phyloP scores from a whole-genome alignment of 768 basidiomycete genomes.

The Hebeloma cylindrosporum region DNA sequence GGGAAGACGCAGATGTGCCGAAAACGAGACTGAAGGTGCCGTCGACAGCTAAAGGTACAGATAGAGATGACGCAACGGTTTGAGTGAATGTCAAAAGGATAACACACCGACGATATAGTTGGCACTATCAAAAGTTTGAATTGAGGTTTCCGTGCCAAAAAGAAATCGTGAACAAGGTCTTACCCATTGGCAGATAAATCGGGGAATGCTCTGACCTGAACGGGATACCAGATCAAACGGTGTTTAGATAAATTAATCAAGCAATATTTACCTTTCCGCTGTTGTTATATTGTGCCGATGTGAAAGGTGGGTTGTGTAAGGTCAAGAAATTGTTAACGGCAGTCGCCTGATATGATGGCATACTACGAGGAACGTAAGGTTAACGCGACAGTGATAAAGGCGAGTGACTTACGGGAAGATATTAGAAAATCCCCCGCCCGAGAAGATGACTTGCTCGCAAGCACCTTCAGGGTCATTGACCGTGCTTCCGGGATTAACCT shows the following conservation, averaged over 20 bases:
- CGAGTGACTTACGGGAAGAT: slow-evolving; percentile 32
- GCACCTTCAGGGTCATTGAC: slow-evolving; percentile 46
- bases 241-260: not conserved
- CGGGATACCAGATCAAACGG: not conserved
- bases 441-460: slow-evolving; percentile 45
- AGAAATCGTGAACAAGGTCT: slow-evolving; percentile 6
- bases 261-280: slow-evolving; percentile 32
- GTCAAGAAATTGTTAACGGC: slow-evolving; percentile 41
- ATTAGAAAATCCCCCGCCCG: slow-evolving; percentile 53
- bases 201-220: slow-evolving; percentile 45
- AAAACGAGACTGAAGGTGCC: slow-evolving; percentile 34
- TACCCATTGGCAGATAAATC: slow-evolving; percentile 52
- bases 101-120: slow-evolving; percentile 39
- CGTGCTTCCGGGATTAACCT: slow-evolving; percentile 42
- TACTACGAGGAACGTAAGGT: slow-evolving; percentile 29
- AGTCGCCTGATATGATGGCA: slow-evolving; percentile 45
- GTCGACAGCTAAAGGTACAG: slow-evolving; percentile 33
- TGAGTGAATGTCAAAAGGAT: not conserved
- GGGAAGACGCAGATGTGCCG: slow-evolving; percentile 46
- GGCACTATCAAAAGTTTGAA: slow-evolving; percentile 24
- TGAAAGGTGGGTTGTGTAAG: slow-evolving; percentile 34
- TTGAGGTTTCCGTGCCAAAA: not conserved
- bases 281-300: slow-evolving; percentile 45
- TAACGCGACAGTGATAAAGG: no score
- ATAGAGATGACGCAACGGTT: not conserved